These are phyloP conservation scores for Coemansia sp. DNA, from an alignment of 192 early-diverging fungal genomes.

Conservation along the genomic window DNA sequence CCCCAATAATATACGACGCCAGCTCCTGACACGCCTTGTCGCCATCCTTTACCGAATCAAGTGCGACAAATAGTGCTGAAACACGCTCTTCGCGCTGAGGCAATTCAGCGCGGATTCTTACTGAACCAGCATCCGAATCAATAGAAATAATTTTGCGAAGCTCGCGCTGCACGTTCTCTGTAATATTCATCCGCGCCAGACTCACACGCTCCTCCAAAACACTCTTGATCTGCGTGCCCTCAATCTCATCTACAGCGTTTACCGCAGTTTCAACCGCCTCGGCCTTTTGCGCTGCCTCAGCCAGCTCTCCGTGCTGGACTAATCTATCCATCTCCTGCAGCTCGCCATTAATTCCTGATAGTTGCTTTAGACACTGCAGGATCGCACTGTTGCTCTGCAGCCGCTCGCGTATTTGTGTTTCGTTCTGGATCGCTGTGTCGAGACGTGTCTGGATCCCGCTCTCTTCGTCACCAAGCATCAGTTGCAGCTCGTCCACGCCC, in stretches of 20 bases:
- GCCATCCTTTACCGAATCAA: slow-evolving; percentile 10
- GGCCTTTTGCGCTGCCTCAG: slow-evolving; percentile 10
- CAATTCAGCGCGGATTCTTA: neutral
- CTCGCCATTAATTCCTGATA: slow-evolving; percentile 9
- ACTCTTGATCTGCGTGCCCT: slow-evolving; percentile 3
- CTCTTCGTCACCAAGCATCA: slow-evolving; percentile 25
- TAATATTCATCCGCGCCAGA: slow-evolving; percentile 16
- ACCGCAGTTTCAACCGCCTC: slow-evolving; percentile 2
- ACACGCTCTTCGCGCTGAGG: neutral
- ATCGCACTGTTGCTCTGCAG: slow-evolving; percentile 5
- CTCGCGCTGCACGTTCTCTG: slow-evolving; percentile 3
- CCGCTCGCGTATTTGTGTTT: slow-evolving; percentile 2
- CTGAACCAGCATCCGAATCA: neutral
- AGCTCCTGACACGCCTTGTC: slow-evolving; percentile 3
- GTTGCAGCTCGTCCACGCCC: slow-evolving; percentile 29
- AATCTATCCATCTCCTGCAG: slow-evolving; percentile 12
- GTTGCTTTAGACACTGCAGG: slow-evolving; percentile 7
- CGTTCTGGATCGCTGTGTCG: slow-evolving; percentile 6
- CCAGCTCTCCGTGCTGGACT: neutral
- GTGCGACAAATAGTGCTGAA: slow-evolving; percentile 10
- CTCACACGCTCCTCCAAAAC: slow-evolving; percentile 7
- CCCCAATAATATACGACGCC: slow-evolving; percentile 11
- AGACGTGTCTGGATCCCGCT: slow-evolving; percentile 22
- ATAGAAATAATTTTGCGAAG: slow-evolving; percentile 2
- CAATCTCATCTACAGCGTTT: neutral